Evolutionary conservation across 805 yeast genomes (phyloP).

Genomic region (Yamadazyma olivae): DNA sequence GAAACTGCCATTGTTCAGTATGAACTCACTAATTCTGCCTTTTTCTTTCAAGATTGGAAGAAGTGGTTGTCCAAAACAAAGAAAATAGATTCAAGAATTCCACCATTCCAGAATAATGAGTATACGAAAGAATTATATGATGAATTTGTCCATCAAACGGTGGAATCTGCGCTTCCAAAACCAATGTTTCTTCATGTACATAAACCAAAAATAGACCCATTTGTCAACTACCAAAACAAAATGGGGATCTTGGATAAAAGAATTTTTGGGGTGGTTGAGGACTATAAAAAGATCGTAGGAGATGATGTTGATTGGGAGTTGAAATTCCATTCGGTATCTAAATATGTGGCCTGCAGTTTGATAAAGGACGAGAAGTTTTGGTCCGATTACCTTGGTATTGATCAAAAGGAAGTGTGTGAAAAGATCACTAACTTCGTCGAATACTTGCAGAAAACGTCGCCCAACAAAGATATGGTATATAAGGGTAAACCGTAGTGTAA

Average conservation of each 20-base stretch:
- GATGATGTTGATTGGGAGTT: constrained; percentile 30
- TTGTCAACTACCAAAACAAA: constrained; percentile 17
- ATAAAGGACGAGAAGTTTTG: constrained; percentile 7
- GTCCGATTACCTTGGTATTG: neutral
- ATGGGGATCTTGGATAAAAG: constrained; percentile 19
- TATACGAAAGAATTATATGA: constrained; percentile 21
- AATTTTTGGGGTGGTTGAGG: constrained; percentile 22
- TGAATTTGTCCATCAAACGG: constrained; percentile 13
- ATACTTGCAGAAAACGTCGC: constrained; percentile 6
- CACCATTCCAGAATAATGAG: constrained; percentile 27
- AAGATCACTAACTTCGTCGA: constrained; percentile 4
- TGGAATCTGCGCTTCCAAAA: constrained; percentile 15
- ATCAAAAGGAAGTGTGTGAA: constrained; percentile 5
- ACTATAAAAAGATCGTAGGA: constrained; percentile 4
- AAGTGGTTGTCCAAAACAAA: constrained; percentile 18
- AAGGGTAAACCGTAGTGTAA: too few species aligned
- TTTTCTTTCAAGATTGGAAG: constrained; percentile 20
- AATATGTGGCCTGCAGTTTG: constrained; percentile 29
- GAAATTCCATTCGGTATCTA: constrained; percentile 27
- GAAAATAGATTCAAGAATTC: constrained; percentile 25
- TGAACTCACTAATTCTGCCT: constrained; percentile 18
- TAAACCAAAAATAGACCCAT: constrained; percentile 30
- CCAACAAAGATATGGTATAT: constrained; percentile 1
- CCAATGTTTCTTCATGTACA: constrained; percentile 31
- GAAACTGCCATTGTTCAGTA: constrained; percentile 32